phyloP scores from a whole-genome alignment of 2,329 filamentous ascomycete genomes.

The Podosphaera aphanis region DNA sequence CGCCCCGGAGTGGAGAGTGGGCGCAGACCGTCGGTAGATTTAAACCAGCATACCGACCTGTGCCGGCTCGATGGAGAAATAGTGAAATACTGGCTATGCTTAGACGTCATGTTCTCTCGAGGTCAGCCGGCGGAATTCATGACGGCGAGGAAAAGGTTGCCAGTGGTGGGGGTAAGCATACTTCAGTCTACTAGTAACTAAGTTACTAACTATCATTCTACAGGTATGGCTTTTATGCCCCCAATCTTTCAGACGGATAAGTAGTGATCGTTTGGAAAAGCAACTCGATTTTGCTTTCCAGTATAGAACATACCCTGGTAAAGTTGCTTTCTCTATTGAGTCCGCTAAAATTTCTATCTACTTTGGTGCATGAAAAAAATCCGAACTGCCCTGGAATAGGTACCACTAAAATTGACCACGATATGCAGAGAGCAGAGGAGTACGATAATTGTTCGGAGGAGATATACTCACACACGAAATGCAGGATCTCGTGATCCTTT shows the following conservation, averaged over 20 bases:
- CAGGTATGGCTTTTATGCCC: conserved; percentile 18
- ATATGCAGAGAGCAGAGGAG: too few species aligned
- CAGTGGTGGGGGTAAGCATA: conserved; percentile 11
- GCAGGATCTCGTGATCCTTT: too few species aligned
- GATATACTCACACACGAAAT: too few species aligned
- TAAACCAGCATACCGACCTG: conserved; percentile 77
- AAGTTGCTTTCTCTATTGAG: too few species aligned
- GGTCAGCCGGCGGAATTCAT: conserved; percentile 34
- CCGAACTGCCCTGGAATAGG: too few species aligned
- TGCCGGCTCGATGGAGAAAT: conserved; percentile 63
- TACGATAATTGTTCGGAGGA: too few species aligned
- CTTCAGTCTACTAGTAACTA: background rate
- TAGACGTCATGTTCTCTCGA: conserved; percentile 54
- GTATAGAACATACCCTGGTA: too few species aligned
- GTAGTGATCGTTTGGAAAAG: background rate
- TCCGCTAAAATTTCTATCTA: background rate
- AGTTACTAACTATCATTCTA: conserved; percentile 2
- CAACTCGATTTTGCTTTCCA: too few species aligned
- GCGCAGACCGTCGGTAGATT: conserved; percentile 88
- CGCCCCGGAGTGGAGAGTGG: conserved; percentile 51
- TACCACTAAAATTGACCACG: too few species aligned
- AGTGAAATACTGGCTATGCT: conserved; percentile 59
- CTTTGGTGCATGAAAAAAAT: too few species aligned
- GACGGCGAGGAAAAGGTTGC: conserved; percentile 6
- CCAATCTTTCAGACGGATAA: conserved; percentile 14